Evolutionary conservation across 169 alveolate genomes (phyloP), one percentile per base, ranked within the genome.

Genomic region (Babesia caballi): DNA sequence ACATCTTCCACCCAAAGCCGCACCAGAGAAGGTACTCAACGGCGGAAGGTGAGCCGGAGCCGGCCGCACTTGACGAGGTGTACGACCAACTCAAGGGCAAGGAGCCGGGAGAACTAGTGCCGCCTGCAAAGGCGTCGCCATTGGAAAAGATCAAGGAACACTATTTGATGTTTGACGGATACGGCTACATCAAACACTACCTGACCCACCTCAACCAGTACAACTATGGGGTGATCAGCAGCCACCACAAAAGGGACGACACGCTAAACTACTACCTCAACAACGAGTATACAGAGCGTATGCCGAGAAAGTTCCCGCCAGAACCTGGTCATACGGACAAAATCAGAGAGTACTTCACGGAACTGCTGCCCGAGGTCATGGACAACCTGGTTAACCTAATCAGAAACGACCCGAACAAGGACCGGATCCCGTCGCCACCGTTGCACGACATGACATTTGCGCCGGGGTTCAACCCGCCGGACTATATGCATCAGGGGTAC

Each of bases 381-480:
- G 88, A 81, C 52, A 49, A 42, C 44, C 54, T 81, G 63, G 88
- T 71, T 44, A 73, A 63, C 32, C 66, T 46, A 17, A 81, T 81
- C 58, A 81, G 52, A 36, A 65, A 81, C 33, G 88, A 81, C 68
- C 88, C 88, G 5, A 81, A 81, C 33, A 81, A 66, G 58, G 33
- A 63, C 27, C 23, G 69, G 35, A 72, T 57, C 15, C 82, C 88
- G 19, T 81, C 88, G 25, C 88, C 88, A 41, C 88, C 88, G 19
- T 25, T 81, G 63, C 88, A 81, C 41, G 84, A 81, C 28, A 12
- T 71, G 71, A 8, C 50, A n/a, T 32, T 70, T 19, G 51, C 71
- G 19, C 61, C 61, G 12, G 70, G 70, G 27, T 69, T 60, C 60
- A 51, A 38, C 40, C 59, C 30, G 23, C 84, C 88, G n/a, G 81